Evolutionary conservation across 768 basidiomycete species (phyloP).

Genomic region (Termitomyces eurrhizus): DNA sequence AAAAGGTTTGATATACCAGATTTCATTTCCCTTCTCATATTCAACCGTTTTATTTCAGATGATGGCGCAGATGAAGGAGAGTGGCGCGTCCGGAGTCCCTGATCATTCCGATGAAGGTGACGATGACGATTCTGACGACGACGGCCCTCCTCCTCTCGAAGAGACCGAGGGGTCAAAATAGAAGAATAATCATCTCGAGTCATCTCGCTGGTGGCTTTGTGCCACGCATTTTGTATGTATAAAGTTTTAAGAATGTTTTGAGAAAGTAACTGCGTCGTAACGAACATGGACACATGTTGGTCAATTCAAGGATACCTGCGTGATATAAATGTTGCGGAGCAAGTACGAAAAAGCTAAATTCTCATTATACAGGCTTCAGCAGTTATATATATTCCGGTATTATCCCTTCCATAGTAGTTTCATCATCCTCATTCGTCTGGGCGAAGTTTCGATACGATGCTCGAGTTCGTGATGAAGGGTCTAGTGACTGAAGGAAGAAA

Average conservation of each 20-base stretch:
- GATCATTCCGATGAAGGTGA: constrained; percentile 27
- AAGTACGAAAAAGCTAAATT: not conserved
- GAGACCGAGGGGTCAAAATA: constrained; percentile 48
- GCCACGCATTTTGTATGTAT: constrained; percentile 5
- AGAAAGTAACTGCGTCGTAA: not conserved
- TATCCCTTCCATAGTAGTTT: not conserved
- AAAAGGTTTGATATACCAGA: constrained; percentile 42
- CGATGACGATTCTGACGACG: constrained; percentile 54
- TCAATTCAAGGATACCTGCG: not conserved
- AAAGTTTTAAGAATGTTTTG: not conserved
- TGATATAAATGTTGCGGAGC: not conserved
- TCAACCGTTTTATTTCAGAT: constrained; percentile 28
- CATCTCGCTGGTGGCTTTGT: not conserved
- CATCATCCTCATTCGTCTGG: not conserved
- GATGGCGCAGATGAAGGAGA: constrained; percentile 46
- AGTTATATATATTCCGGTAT: not conserved
- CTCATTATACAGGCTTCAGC: not conserved
- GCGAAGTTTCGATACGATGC: not conserved
- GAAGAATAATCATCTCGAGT: constrained; percentile 8
- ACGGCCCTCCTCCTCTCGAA: constrained; percentile 81
- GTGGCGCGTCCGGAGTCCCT: constrained; percentile 18
- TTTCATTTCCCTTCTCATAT: not conserved
- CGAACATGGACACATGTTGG: not conserved
- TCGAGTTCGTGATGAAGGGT: not conserved
- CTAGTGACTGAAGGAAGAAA: too few species aligned